Percentiles rank a stretch among this genome's conserved stretches.
Evolutionary conservation across 139 green algal genomes (phyloP).

Genomic region (Volvox africanus): DNA sequence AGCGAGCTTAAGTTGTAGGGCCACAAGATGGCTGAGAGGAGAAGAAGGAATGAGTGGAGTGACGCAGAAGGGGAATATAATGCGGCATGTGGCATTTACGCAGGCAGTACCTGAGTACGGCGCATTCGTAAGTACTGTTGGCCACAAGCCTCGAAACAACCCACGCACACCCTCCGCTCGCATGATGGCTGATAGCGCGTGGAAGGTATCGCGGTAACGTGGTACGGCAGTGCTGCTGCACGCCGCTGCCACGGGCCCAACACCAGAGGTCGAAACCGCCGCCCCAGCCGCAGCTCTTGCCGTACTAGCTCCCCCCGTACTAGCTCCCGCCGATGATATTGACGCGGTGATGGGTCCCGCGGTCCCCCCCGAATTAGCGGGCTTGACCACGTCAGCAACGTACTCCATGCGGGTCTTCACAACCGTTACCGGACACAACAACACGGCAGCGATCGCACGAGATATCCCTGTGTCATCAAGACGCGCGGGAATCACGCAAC

Average conservation of each 20-base stretch:
- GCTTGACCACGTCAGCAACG: not conserved
- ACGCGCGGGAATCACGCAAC: too few species aligned
- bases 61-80: too few species aligned
- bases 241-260: not conserved
- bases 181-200: slow-evolving; percentile 76
- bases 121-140: slow-evolving; percentile 90
- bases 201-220: slow-evolving; percentile 72
- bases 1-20: too few species aligned
- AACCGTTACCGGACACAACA: slow-evolving; percentile 91
- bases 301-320: not conserved
- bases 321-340: not conserved
- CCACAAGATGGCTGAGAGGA: too few species aligned
- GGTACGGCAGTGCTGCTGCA: not conserved
- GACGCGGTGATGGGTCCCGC: not conserved
- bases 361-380: not conserved
- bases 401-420: slow-evolving; percentile 99
- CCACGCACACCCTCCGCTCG: slow-evolving; percentile 70
- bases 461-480: slow-evolving; percentile 66
- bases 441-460: slow-evolving; percentile 78
- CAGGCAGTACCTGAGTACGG: slow-evolving; percentile 82
- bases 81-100: too few species aligned
- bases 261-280: not conserved
- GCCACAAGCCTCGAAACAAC: slow-evolving; percentile 81
- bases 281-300: not conserved
- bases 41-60: too few species aligned